These are phyloP conservation scores for Calamus simplicifolius DNA, from an alignment of 176 grass and related monocot species.

Conservation along the genomic window DNA sequence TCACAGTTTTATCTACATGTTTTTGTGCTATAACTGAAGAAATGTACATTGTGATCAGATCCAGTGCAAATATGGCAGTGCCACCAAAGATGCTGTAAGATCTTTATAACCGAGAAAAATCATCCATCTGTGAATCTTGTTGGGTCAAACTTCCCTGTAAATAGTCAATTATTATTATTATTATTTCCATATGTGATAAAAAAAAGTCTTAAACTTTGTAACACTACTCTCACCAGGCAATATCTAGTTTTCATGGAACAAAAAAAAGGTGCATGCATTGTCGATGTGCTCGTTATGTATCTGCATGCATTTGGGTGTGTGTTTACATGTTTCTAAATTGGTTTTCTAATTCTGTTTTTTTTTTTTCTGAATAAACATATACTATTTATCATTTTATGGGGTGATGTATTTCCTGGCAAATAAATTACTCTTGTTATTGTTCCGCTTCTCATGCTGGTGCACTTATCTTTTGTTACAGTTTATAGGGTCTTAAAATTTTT, in stretches of 20 bases:
- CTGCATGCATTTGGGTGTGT: no score
- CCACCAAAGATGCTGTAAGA: conserved; percentile 40
- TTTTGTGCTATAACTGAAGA: conserved; percentile 4
- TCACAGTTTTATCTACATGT: not conserved
- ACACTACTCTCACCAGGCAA: no score
- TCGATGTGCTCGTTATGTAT: no score
- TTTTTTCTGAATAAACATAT: no score
- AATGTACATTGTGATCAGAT: conserved; percentile 33
- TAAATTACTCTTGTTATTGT: no score
- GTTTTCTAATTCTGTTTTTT: no score
- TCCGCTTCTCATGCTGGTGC: not conserved
- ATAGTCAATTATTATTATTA: not conserved
- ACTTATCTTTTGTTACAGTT: not conserved
- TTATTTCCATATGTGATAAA: not conserved
- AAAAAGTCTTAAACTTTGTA: no score
- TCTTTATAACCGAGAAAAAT: not conserved
- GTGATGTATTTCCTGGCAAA: no score
- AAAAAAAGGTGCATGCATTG: no score
- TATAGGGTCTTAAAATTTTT: not conserved
- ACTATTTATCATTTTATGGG: no score
- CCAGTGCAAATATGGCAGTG: conserved; percentile 63
- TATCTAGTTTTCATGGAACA: no score
- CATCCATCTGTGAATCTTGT: not conserved
- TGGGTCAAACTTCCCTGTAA: not conserved
- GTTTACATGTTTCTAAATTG: no score